Evolutionary conservation across 768 basidiomycete species (phyloP).

Genomic region (Pseudohyphozyma bogoriensis): DNA sequence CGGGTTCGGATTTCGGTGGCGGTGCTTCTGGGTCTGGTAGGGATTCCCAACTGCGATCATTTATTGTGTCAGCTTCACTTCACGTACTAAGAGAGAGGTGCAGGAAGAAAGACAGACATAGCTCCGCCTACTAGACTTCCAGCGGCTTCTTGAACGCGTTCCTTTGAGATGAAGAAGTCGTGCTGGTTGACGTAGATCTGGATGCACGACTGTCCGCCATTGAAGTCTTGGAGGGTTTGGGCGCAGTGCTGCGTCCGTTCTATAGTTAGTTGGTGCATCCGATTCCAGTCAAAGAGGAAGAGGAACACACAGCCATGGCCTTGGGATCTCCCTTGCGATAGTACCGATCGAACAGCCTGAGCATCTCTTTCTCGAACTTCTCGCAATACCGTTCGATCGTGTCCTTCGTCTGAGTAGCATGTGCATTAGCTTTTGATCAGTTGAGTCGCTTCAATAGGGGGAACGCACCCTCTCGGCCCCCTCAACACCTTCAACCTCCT

Average conservation of each 20-base stretch:
- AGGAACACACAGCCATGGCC: constrained; percentile 79
- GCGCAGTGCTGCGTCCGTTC: constrained; percentile 72
- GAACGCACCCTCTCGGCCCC: constrained; percentile 60
- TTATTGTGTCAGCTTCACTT: no score
- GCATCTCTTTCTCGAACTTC: constrained; percentile 97
- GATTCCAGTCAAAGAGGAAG: constrained; percentile 35
- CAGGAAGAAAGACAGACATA: constrained; percentile 22
- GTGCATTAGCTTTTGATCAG: not conserved
- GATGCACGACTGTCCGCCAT: constrained; percentile 90
- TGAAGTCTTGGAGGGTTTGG: constrained; percentile 91
- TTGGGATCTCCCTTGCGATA: constrained; percentile 96
- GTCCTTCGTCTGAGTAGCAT: constrained; percentile 62
- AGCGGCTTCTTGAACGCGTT: constrained; percentile 54
- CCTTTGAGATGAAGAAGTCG: constrained; percentile 87
- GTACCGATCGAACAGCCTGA: constrained; percentile 86
- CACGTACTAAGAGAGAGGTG: not conserved
- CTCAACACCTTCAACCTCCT: constrained; percentile 75
- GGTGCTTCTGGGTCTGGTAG: constrained; percentile 68
- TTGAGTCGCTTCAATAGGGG: not conserved
- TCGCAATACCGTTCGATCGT: constrained; percentile 95
- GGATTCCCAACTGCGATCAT: constrained; percentile 67
- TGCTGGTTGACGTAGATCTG: constrained; percentile 99
- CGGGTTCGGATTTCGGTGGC: constrained; percentile 68
- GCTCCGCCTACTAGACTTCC: constrained; percentile 43
- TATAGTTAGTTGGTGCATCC: no score